phyloP scores from a whole-genome alignment of 2,329 filamentous ascomycete species.

The Ceratocystis eucalypticola region DNA sequence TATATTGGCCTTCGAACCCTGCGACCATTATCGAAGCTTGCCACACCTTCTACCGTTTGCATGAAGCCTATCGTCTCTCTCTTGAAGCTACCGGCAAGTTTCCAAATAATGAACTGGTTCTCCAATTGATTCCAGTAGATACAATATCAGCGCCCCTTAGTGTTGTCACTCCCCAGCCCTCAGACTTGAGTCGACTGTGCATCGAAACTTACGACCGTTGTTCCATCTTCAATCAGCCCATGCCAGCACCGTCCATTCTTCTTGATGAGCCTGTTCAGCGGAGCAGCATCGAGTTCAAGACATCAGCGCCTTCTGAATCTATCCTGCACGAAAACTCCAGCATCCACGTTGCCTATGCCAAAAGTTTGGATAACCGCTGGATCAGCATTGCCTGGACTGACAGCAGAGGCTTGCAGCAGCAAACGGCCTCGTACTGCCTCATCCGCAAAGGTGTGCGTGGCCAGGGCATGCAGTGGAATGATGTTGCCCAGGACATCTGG shows the following conservation, averaged over 20 bases:
- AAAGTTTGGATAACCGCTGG: constrained; percentile 65
- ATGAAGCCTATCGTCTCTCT: constrained; percentile 35
- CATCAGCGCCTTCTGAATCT: constrained; percentile 55
- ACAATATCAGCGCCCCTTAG: constrained; percentile 50
- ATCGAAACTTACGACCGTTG: constrained; percentile 70
- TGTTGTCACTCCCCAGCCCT: constrained; percentile 47
- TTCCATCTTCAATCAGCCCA: constrained; percentile 35
- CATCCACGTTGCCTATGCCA: constrained; percentile 66
- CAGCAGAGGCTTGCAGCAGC: constrained; percentile 58
- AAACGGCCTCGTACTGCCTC: constrained; percentile 60
- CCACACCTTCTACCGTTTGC: constrained; percentile 58
- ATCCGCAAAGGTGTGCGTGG: constrained; percentile 40
- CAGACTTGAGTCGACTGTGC: constrained; percentile 49
- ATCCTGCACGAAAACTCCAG: constrained; percentile 66
- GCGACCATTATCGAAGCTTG: constrained; percentile 56
- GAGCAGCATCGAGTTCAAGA: constrained; percentile 61
- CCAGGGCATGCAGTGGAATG: constrained; percentile 40
- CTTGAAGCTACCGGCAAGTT: neutral
- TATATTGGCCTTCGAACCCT: constrained; percentile 53
- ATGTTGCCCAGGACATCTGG: constrained; percentile 66
- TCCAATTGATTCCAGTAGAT: constrained; percentile 60
- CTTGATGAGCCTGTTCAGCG: constrained; percentile 56
- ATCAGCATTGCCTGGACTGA: constrained; percentile 71
- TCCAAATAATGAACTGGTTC: constrained; percentile 20
- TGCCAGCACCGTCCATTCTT: constrained; percentile 56